Conservation (phyloP, 2,329 filamentous ascomycete genomes). For the Paradendryphiella salina region DNA sequence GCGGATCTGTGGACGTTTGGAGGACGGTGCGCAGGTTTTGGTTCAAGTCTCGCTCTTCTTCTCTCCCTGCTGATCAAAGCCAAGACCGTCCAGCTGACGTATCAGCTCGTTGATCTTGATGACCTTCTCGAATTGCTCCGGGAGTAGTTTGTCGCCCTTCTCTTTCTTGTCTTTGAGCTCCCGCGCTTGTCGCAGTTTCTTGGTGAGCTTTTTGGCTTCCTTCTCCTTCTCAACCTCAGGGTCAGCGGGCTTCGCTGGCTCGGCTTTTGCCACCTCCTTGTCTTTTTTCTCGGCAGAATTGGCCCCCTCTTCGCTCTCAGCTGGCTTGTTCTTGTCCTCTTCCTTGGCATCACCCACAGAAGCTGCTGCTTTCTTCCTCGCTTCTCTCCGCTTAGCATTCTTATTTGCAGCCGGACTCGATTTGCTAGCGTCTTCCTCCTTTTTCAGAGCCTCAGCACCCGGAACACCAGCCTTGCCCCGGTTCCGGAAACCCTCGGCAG, state of each 20-base stretch:
- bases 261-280: conserved; percentile 23
- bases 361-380: conserved; percentile 60
- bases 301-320: conserved; percentile 16
- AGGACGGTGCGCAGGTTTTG: not conserved
- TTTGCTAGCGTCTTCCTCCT: conserved; percentile 52
- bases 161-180: conserved; percentile 92
- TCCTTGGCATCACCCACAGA: conserved; percentile 53
- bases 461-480: conserved; percentile 71
- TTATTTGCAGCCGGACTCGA: conserved; percentile 67
- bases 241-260: conserved; percentile 52
- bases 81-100: conserved; percentile 80
- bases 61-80: conserved; percentile 79
- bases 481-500: conserved; percentile 80
- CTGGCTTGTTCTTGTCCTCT: conserved; percentile 51
- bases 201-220: conserved; percentile 86
- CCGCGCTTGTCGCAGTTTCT: conserved; percentile 91
- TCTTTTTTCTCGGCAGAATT: conserved; percentile 33
- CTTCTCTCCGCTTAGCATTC: conserved; percentile 79
- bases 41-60: conserved; percentile 50
- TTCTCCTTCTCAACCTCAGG: conserved; percentile 82
- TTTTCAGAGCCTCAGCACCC: conserved; percentile 65
- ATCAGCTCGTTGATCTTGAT: conserved; percentile 96
- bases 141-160: conserved; percentile 77
- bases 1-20: not conserved
- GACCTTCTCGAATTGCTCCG: conserved; percentile 96